Evolutionary conservation across 2,329 filamentous ascomycete genomes (phyloP), one percentile per base, ranked within the genome.

Genomic region (Colletotrichum higginsianum): DNA sequence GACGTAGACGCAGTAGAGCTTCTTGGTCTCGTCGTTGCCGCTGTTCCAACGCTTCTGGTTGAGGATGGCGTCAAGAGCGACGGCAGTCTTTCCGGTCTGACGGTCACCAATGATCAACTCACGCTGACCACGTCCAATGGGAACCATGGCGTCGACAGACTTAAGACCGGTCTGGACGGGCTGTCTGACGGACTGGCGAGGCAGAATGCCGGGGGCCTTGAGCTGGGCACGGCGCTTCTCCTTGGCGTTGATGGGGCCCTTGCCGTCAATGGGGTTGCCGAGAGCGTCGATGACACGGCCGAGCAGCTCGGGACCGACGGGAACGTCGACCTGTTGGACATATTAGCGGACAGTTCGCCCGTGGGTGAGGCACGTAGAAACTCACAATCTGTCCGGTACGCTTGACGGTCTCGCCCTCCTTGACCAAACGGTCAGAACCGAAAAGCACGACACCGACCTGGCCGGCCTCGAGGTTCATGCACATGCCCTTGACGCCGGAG

Each of bases 381-480:
- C 95, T 87, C 87, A 98, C 96, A 92, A 99, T 99, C 88, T 97
- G 90, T 86, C 96, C 96, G 81, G 96, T 99, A 92, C 96, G 96
- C 93, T 98, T 98, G 87, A 99, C 96, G 78, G 94, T 96, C 91
- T 99, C 96, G 84, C 96, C 96, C 88, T 99, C 96, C 91, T 94
- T 96, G 92, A 99, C 96, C 81, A 98, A 91, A 95, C 96, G 95
- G 89, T 99, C 96, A 83, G 96, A 98, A 92, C 96, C 96, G 91
- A 99, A 99, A 83, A 99, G 91, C 91, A 99, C 96, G 82, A 99
- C 95, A 98, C 96, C 96, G 89, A 99, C 96, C 88, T 98, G 96
- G 86, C 96, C 96, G 86, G 96, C 96, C 90, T 99, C 96, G 88
- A 99, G 92, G 94, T 99, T 99, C 96, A 99, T 98, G 94, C 96